Conservation (phyloP, 805 yeast species). For the Metschnikowia borealis region DNA sequence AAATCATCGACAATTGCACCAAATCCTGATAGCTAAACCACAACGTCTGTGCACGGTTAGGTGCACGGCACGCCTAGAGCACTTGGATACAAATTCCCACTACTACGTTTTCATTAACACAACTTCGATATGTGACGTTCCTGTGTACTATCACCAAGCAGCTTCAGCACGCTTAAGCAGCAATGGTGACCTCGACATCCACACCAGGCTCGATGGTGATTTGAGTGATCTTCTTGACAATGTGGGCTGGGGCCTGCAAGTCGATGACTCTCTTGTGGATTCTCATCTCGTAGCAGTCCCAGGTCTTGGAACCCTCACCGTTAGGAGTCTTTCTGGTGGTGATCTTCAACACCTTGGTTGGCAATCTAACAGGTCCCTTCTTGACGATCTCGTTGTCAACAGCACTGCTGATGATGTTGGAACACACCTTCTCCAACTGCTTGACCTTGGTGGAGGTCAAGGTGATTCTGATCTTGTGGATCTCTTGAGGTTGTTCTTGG, state of each 20-base stretch:
- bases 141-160: neutral
- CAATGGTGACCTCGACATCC: slow-evolving; percentile 91
- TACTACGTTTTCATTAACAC: slow-evolving; percentile 12
- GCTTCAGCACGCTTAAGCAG: slow-evolving; percentile 52
- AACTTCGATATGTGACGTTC: slow-evolving; percentile 12
- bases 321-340: slow-evolving; percentile 99
- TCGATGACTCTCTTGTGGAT: slow-evolving; percentile 99
- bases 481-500: slow-evolving; percentile 75
- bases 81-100: slow-evolving; percentile 31
- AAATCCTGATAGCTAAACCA: slow-evolving; percentile 59
- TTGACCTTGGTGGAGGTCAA: slow-evolving; percentile 98
- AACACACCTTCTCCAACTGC: slow-evolving; percentile 95
- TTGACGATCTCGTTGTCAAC: slow-evolving; percentile 74
- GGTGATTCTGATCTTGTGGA: slow-evolving; percentile 98
- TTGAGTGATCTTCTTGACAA: slow-evolving; percentile 94
- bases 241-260: slow-evolving; percentile 92
- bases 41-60: slow-evolving; percentile 46
- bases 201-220: slow-evolving; percentile 99
- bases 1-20: slow-evolving; percentile 20
- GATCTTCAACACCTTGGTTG: slow-evolving; percentile 97
- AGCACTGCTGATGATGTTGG: slow-evolving; percentile 87
- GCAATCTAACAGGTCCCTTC: slow-evolving; percentile 99
- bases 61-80: slow-evolving; percentile 64
- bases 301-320: slow-evolving; percentile 99
- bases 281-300: slow-evolving; percentile 99